Conservation (phyloP, 768 basidiomycete species). For the Leccinum imitatum region DNA sequence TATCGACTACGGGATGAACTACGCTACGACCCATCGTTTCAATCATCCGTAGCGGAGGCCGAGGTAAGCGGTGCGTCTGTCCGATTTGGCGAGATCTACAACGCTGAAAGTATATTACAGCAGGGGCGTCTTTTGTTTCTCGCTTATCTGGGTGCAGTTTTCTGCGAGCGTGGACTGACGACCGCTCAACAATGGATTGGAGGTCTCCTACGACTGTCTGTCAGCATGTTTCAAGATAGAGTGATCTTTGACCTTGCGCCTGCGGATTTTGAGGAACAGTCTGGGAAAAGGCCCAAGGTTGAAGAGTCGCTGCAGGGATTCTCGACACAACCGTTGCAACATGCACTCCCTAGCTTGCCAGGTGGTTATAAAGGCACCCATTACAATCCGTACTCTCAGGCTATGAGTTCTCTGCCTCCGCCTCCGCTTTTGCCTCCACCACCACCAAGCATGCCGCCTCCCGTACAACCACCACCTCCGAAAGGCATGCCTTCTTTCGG, state of each 20-base stretch:
- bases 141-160: constrained; percentile 69
- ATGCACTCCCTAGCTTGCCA: constrained; percentile 16
- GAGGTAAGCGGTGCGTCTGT: constrained; percentile 38
- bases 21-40: constrained; percentile 33
- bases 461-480: constrained; percentile 38
- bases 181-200: constrained; percentile 59
- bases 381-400: constrained; percentile 31
- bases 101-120: constrained; percentile 34
- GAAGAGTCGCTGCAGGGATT: constrained; percentile 34
- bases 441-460: constrained; percentile 32
- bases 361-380: constrained; percentile 24
- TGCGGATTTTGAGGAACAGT: constrained; percentile 28
- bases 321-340: constrained; percentile 26
- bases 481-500: constrained; percentile 31
- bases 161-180: constrained; percentile 50
- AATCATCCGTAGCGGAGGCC: constrained; percentile 25
- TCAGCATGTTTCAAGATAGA: constrained; percentile 18
- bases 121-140: constrained; percentile 58
- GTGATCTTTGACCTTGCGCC: constrained; percentile 20
- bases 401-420: constrained; percentile 10
- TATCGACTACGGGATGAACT: constrained; percentile 38
- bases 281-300: constrained; percentile 31
- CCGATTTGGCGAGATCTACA: constrained; percentile 10
- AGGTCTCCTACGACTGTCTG: constrained; percentile 34
- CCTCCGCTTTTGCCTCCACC: constrained; percentile 26